Base-by-base conservation (phyloP, 139 green algal genomes). In the Tetradesmus lagerheimii region DNA sequence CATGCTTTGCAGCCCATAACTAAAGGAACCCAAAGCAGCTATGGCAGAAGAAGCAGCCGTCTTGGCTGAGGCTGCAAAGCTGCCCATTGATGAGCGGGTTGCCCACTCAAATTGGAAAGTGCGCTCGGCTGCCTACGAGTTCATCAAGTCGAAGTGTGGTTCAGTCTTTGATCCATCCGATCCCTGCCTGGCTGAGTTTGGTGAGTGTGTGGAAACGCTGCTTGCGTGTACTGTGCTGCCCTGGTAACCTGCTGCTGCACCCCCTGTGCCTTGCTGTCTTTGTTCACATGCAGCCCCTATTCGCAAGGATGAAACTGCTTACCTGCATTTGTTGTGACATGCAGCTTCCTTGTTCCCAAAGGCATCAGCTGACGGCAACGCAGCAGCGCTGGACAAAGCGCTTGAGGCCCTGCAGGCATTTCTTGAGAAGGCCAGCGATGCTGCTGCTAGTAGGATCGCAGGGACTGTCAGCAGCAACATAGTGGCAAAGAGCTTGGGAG, bases 31-130 rank as follows among this genome's bases (percentile, higher is more conserved):
- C n/a, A 27, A 20, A 5, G 16, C 8, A 71, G 25, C 23, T n/a
- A 90, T 91, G 38, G 91, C 95, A 76, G 94, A 97, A 2, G 96
- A 99, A 34, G 92, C 85, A 14, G 87, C 94, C 27, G 37, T 96
- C 6, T 75, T 99, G 18, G 90, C 86, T 6, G 94, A 95, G 12
- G 96, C 96, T 6, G 92, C 91, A 29, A 95, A 95, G 85, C 89
- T 97, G 25, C 93, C 96, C 0, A 78, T 97, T 8, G 29, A 45
- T 12, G 94, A 98, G 77, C 90, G 95, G 37, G 86, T 96, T 1
- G 91, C 64, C 1, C 97, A 99, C 93, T 94, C 94, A 27, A 97
- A 96, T 80, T 99, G 97, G 97, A 99, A 99, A 89, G 97, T 97
- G 23, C 91, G 97, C 4, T 92, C 90, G 8, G 96, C 97, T 71